These are phyloP conservation scores for Fomitopsis schrenkii DNA, from an alignment of 1,284 basidiomycete species.

Conservation along the genomic window DNA sequence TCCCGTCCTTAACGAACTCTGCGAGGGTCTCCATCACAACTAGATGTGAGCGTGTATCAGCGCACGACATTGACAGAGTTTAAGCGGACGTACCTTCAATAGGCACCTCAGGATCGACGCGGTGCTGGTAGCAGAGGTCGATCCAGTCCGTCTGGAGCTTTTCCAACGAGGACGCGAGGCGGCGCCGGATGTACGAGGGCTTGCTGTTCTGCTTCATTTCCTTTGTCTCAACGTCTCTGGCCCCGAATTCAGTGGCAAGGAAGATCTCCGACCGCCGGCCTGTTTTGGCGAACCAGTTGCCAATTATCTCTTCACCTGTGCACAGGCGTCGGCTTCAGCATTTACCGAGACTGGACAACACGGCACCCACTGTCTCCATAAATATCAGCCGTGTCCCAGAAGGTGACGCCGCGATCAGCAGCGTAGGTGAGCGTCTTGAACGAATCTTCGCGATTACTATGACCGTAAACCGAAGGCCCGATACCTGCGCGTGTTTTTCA, in stretches of 20 bases:
- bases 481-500: neutral
- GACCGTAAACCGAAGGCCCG: neutral
- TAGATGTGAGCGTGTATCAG: neutral
- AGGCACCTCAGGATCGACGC: conserved; percentile 23
- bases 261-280: conserved; percentile 39
- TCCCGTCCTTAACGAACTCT: neutral
- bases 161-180: conserved; percentile 20
- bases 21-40: neutral
- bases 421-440: conserved; percentile 11
- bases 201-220: conserved; percentile 4
- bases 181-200: conserved; percentile 17
- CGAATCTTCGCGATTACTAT: neutral
- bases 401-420: conserved; percentile 7
- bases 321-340: too few species aligned
- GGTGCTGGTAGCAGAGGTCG: conserved; percentile 29
- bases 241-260: conserved; percentile 33
- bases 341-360: neutral
- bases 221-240: neutral
- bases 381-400: conserved; percentile 29
- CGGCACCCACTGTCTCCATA: conserved; percentile 19
- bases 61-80: neutral
- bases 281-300: conserved; percentile 31
- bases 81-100: conserved; percentile 4
- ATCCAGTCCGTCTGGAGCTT: conserved; percentile 21
- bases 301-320: neutral